phyloP scores from a whole-genome alignment of 805 yeast species.

The Myxozyma nipponensis region DNA sequence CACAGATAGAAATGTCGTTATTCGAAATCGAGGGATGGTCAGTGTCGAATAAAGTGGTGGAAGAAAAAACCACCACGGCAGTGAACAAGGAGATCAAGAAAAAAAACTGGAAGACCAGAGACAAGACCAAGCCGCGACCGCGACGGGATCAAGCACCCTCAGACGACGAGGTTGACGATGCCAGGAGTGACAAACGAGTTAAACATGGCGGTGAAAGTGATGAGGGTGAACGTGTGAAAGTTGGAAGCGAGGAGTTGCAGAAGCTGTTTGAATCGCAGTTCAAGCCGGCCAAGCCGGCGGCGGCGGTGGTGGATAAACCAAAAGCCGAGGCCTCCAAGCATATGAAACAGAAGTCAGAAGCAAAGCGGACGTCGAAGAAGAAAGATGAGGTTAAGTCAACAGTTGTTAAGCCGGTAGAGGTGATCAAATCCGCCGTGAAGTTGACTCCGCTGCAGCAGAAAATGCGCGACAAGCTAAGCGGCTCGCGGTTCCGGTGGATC shows the following conservation, averaged over 20 bases:
- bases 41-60: slow-evolving; percentile 4
- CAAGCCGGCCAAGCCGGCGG: neutral
- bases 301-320: neutral
- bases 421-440: slow-evolving; percentile 34
- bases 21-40: slow-evolving; percentile 26
- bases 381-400: neutral
- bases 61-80: neutral
- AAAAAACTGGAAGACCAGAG: slow-evolving; percentile 1
- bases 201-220: slow-evolving; percentile 2
- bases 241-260: slow-evolving; percentile 20
- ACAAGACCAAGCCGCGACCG: neutral
- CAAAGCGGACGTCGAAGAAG: neutral
- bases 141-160: too few relatives aligned
- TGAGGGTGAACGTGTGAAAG: slow-evolving; percentile 2
- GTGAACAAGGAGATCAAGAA: neutral
- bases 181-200: neutral
- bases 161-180: too few relatives aligned
- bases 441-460: slow-evolving; percentile 88
- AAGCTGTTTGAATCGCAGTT: slow-evolving; percentile 18
- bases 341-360: neutral
- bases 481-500: slow-evolving; percentile 96
- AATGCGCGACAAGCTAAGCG: slow-evolving; percentile 91
- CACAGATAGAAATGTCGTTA: too few relatives aligned
- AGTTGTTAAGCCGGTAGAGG: neutral
- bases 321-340: neutral